Evolutionary conservation across 345 rosid genomes (phyloP).

Genomic region (Nephelium lappaceum): DNA sequence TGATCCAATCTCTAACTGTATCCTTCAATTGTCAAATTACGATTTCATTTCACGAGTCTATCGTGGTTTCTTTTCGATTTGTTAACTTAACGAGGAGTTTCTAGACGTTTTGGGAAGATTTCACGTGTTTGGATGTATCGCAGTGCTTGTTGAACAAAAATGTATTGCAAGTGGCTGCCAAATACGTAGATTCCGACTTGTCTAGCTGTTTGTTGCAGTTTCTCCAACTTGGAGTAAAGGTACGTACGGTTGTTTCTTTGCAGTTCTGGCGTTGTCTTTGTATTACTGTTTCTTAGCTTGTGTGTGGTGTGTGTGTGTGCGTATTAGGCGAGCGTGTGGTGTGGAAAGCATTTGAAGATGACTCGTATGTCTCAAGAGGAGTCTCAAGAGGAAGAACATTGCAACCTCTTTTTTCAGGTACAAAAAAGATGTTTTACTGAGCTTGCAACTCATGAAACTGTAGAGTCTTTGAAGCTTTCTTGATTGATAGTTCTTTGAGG

Average conservation of each 20-base stretch:
- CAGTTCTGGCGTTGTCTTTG: background rate
- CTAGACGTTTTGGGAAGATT: constrained; percentile 80
- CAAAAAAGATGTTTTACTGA: background rate
- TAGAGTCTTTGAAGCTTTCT: background rate
- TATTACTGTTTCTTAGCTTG: constrained; percentile 7
- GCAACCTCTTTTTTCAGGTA: constrained; percentile 67
- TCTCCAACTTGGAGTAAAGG: constrained; percentile 72
- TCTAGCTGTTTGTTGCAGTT: constrained; percentile 44
- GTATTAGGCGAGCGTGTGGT: constrained; percentile 76
- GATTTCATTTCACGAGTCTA: background rate
- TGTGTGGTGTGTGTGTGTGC: constrained; percentile 6
- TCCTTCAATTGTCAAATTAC: constrained; percentile 33
- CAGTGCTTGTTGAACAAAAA: constrained; percentile 80
- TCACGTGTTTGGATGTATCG: constrained; percentile 83
- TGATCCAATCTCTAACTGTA: constrained; percentile 63
- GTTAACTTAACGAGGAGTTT: constrained; percentile 47
- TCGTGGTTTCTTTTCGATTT: background rate
- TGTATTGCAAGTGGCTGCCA: constrained; percentile 60
- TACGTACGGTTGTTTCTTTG: constrained; percentile 41
- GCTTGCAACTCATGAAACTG: constrained; percentile 6
- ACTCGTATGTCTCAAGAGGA: constrained; percentile 73
- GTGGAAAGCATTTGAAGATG: constrained; percentile 86
- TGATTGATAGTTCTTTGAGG: background rate
- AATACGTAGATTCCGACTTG: constrained; percentile 49
- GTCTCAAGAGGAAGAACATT: constrained; percentile 91